Conservation (phyloP, 257 asterid species). For the Salvia hispanica region DNA sequence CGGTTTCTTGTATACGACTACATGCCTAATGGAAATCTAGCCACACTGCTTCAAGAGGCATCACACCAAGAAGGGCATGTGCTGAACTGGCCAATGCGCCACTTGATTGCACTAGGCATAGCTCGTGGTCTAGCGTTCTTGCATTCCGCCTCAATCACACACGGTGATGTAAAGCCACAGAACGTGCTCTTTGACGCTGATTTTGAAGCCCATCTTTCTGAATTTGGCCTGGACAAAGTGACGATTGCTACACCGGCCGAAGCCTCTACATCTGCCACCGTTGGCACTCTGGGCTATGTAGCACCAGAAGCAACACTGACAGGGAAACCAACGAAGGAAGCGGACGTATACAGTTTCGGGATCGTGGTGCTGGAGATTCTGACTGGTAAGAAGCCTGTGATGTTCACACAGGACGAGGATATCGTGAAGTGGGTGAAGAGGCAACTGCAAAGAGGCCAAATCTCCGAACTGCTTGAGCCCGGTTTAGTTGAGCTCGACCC, state of each 20-base stretch:
- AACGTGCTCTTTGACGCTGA: slow-evolving; percentile 89
- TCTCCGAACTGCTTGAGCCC: slow-evolving; percentile 67
- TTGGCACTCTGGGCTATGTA: slow-evolving; percentile 72
- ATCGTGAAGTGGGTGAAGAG: slow-evolving; percentile 87
- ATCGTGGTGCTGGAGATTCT: slow-evolving; percentile 71
- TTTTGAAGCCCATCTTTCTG: slow-evolving; percentile 80
- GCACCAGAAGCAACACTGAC: slow-evolving; percentile 67
- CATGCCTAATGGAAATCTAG: slow-evolving; percentile 87
- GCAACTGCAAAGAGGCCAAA: slow-evolving; percentile 73
- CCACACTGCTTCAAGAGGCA: slow-evolving; percentile 80
- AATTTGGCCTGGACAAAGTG: slow-evolving; percentile 70
- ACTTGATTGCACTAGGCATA: slow-evolving; percentile 75
- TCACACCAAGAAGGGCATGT: slow-evolving; percentile 91
- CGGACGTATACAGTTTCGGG: slow-evolving; percentile 76
- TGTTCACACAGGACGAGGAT: slow-evolving; percentile 85
- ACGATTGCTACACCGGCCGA: slow-evolving; percentile 49
- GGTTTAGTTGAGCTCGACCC: slow-evolving; percentile 81
- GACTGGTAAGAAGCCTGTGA: slow-evolving; percentile 69
- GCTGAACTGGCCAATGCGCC: slow-evolving; percentile 93
- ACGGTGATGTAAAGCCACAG: slow-evolving; percentile 78
- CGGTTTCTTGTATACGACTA: slow-evolving; percentile 72
- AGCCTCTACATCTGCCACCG: slow-evolving; percentile 59
- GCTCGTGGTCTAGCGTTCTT: slow-evolving; percentile 77
- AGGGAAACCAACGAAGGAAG: slow-evolving; percentile 57
- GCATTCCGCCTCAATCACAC: slow-evolving; percentile 56